Evolutionary conservation across 164 flowering plant species (phyloP).

Genomic region (Cinnamomum micranthum): DNA sequence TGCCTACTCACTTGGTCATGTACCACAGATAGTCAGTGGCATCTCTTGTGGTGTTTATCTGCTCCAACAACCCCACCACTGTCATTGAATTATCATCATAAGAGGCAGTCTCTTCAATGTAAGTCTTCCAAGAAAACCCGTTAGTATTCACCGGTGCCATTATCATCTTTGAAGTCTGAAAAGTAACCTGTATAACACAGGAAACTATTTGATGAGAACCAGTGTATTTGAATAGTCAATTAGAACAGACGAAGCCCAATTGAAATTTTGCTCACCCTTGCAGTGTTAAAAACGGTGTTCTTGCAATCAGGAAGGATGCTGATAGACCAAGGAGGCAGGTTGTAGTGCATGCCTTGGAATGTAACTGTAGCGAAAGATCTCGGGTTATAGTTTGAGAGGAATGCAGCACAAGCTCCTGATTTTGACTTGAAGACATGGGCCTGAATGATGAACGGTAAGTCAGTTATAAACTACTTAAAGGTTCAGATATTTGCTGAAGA

Average conservation of each 20-base stretch:
- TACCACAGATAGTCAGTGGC: conserved; percentile 88
- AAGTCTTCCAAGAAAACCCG: conserved; percentile 67
- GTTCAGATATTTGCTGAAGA: neutral
- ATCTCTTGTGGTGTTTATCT: conserved; percentile 72
- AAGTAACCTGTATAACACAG: conserved; percentile 40
- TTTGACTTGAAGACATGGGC: conserved; percentile 64
- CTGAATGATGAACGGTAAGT: conserved; percentile 22
- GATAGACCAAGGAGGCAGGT: conserved; percentile 88
- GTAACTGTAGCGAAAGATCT: conserved; percentile 44
- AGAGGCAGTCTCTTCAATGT: conserved; percentile 59
- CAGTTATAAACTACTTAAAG: neutral
- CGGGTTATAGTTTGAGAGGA: conserved; percentile 71
- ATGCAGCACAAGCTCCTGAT: conserved; percentile 79
- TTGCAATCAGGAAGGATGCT: conserved; percentile 96
- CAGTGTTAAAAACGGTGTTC: conserved; percentile 76
- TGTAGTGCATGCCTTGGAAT: conserved; percentile 47
- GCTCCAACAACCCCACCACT: conserved; percentile 58
- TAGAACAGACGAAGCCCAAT: neutral
- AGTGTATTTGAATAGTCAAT: neutral
- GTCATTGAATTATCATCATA: conserved; percentile 37
- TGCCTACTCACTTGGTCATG: conserved; percentile 68
- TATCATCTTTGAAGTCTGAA: conserved; percentile 45
- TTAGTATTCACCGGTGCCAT: conserved; percentile 39
- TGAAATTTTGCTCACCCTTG: conserved; percentile 47
- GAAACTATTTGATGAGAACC: neutral